Percentiles rank a stretch among this genome's conserved stretches.
phyloP scores from a whole-genome alignment of 306 rosid genomes.

The Parietaria judaica region DNA sequence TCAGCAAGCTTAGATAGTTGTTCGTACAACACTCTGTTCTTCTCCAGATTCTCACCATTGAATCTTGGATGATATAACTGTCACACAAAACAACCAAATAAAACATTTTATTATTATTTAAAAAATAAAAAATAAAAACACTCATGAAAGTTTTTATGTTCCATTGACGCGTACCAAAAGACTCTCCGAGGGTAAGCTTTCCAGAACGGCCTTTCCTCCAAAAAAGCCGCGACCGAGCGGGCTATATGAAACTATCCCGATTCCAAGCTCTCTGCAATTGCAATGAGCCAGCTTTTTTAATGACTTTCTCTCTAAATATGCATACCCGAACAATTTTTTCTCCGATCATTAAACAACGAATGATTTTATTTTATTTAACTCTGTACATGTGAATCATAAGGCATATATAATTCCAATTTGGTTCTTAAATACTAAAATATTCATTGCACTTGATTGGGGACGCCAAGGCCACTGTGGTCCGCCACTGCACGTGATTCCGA shows the following conservation, averaged over 20 bases:
- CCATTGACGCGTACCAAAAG: conserved; percentile 32
- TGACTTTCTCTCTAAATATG: too few species aligned
- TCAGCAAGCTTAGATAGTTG: conserved; percentile 40
- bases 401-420: too few species aligned
- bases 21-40: conserved; percentile 43
- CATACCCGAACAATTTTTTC: too few species aligned
- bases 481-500: too few species aligned
- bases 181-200: conserved; percentile 46
- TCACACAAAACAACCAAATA: conserved; percentile 8
- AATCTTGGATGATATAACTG: conserved; percentile 59
- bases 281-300: background rate
- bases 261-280: conserved; percentile 51
- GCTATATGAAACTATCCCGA: conserved; percentile 61
- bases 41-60: conserved; percentile 54
- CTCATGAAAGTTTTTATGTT: background rate
- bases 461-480: too few species aligned
- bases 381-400: too few species aligned
- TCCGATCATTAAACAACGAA: too few species aligned
- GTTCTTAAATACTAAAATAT: too few species aligned
- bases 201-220: conserved; percentile 59
- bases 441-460: too few species aligned
- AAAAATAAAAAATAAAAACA: background rate
- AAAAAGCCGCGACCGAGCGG: conserved; percentile 74
- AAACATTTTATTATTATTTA: background rate
- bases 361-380: too few species aligned